phyloP scores from a whole-genome alignment of 1,139 yeast species.

The Diutina neorugosa region DNA sequence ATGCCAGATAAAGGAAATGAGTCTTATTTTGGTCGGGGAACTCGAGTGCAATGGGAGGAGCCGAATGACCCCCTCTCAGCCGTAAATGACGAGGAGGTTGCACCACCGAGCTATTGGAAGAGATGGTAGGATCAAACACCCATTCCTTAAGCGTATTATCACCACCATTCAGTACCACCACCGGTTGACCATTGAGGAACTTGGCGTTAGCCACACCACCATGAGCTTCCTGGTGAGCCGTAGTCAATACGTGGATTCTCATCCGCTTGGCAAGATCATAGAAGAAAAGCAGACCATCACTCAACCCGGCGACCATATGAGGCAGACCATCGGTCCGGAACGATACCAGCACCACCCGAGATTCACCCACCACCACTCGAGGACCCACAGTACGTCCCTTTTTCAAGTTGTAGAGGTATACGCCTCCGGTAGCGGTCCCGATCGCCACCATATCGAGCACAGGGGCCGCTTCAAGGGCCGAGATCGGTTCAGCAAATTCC shows the following conservation, averaged over 20 bases:
- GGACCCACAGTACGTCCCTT: constrained; percentile 43
- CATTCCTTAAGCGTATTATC: constrained; percentile 84
- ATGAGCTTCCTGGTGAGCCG: constrained; percentile 57
- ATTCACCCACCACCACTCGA: constrained; percentile 34
- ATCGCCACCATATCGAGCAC: constrained; percentile 74
- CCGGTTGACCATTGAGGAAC: constrained; percentile 87
- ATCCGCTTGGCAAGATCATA: constrained; percentile 67
- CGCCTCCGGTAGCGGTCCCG: constrained; percentile 61
- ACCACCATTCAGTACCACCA: constrained; percentile 83
- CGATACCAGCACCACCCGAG: constrained; percentile 55
- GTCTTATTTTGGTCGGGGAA: constrained; percentile 73
- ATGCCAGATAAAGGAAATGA: constrained; percentile 78
- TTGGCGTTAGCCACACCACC: constrained; percentile 76
- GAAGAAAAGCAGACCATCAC: constrained; percentile 73
- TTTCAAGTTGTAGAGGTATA: constrained; percentile 55
- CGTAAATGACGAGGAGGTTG: constrained; percentile 89
- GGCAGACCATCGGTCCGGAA: constrained; percentile 89
- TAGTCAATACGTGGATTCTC: constrained; percentile 63
- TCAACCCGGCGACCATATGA: constrained; percentile 71
- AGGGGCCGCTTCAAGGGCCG: constrained; percentile 72
- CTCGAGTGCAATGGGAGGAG: constrained; percentile 69
- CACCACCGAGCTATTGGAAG: constrained; percentile 52
- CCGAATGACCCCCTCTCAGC: constrained; percentile 93
- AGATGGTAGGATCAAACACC: constrained; percentile 84
- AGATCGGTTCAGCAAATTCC: constrained; percentile 33